Evolutionary conservation across 1,284 basidiomycete genomes (phyloP).

Genomic region (Puccinia coronata): DNA sequence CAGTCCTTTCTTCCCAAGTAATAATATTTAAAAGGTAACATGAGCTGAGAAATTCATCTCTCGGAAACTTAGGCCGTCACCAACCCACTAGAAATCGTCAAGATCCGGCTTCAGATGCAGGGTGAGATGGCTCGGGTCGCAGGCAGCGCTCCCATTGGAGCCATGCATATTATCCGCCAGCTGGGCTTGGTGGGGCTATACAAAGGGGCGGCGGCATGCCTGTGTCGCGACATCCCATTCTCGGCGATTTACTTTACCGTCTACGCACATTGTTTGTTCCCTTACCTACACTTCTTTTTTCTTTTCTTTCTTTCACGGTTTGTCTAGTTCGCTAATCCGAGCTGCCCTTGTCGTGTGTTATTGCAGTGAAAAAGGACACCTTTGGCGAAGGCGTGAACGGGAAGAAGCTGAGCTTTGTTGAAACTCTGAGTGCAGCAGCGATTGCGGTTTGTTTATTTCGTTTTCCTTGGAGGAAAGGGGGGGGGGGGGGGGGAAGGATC

Average conservation of each 20-base stretch:
- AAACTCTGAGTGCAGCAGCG: conserved; percentile 80
- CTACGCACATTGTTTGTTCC: conserved; percentile 68
- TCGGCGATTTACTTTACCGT: conserved; percentile 61
- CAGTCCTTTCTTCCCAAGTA: background rate
- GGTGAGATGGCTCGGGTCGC: conserved; percentile 84
- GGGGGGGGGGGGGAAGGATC: no score
- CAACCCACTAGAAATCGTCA: conserved; percentile 82
- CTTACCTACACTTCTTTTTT: background rate
- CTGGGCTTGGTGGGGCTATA: conserved; percentile 90
- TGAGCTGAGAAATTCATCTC: background rate
- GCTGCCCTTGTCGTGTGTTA: no score
- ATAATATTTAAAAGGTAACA: background rate
- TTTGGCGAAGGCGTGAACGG: conserved; percentile 95
- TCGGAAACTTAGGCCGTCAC: conserved; percentile 75
- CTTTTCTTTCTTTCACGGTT: background rate
- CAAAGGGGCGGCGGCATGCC: conserved; percentile 81
- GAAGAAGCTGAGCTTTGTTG: conserved; percentile 85
- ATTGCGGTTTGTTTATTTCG: conserved; percentile 58
- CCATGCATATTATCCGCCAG: conserved; percentile 87
- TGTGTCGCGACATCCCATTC: conserved; percentile 88
- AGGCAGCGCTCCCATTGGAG: conserved; percentile 76
- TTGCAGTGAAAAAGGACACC: conserved; percentile 73
- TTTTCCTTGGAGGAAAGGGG: no score
- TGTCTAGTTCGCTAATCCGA: background rate
- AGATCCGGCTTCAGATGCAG: conserved; percentile 94